phyloP scores from a whole-genome alignment of 2,329 filamentous ascomycete species.

The Incumbomyces lentus region DNA sequence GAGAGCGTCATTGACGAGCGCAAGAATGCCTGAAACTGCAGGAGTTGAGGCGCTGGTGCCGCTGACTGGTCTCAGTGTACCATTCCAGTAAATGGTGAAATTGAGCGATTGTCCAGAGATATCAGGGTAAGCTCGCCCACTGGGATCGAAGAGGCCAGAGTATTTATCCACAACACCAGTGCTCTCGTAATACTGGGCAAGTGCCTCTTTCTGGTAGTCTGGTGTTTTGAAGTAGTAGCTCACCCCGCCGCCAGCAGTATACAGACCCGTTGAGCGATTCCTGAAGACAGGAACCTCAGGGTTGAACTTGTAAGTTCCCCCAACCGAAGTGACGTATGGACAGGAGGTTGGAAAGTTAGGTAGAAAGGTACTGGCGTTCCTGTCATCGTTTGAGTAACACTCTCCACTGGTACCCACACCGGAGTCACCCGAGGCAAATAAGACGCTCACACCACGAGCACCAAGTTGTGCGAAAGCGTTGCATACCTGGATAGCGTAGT shows the following conservation, averaged over 20 bases:
- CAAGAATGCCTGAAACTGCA: slow-evolving; percentile 47
- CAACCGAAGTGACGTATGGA: slow-evolving; percentile 58
- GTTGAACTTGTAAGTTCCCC: slow-evolving; percentile 42
- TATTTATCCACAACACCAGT: slow-evolving; percentile 32
- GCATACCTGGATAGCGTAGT: slow-evolving; percentile 55
- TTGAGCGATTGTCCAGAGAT: slow-evolving; percentile 49
- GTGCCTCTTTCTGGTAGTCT: slow-evolving; percentile 36
- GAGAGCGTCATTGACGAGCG: slow-evolving; percentile 53
- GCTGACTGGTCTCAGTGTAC: slow-evolving; percentile 26
- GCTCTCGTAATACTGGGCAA: slow-evolving; percentile 35
- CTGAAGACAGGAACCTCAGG: slow-evolving; percentile 42
- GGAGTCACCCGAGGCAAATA: slow-evolving; percentile 51
- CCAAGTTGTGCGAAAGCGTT: slow-evolving; percentile 55
- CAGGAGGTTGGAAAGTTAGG: slow-evolving; percentile 57
- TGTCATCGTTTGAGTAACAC: slow-evolving; percentile 51
- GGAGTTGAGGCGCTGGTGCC: slow-evolving; percentile 46
- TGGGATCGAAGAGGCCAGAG: slow-evolving; percentile 40
- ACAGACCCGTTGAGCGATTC: slow-evolving; percentile 29
- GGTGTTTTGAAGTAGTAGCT: slow-evolving; percentile 42
- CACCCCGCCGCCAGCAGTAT: slow-evolving; percentile 40
- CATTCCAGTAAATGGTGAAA: slow-evolving; percentile 36
- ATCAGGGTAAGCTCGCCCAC: slow-evolving; percentile 46
- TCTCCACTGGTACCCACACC: slow-evolving; percentile 43
- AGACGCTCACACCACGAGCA: slow-evolving; percentile 51
- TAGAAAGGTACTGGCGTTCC: slow-evolving; percentile 44